Evolutionary conservation across 1,284 basidiomycete genomes (phyloP), one percentile per base, ranked within the genome.

Genomic region (Marasmius fiardii): DNA sequence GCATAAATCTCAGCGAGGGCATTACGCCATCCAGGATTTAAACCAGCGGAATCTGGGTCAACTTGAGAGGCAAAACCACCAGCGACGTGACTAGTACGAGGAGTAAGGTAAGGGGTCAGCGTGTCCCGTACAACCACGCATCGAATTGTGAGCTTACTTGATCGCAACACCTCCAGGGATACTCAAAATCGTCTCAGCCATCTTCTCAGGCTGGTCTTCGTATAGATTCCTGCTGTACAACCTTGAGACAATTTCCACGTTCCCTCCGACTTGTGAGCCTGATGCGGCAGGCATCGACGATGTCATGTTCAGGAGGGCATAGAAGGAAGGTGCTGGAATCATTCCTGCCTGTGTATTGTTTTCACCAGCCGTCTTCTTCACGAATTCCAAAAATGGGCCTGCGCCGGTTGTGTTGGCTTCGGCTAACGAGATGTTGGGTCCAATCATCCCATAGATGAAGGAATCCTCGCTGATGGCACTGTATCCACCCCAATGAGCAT

Each of bases 11-110:
- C 65, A 7, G 67, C 62, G 26, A 78, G 47, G 1, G 74, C 69
- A 12, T 67, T 64, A 4, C 77, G 65, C 75, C 76, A 78, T 3
- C 68, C 70, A 5, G 76, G 75, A 58, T 76, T 73, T 21, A 78
- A 54, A 8, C 74, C 75, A 6, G 67, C 68, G 3, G 72, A 71
- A 43, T 68, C 64, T 0, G 74, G 68, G 43, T 71, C 62, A 2
- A 67, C 61, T 18, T 66, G 60, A 12, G 67, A 65, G 7, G 75
- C 75, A 21, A 63, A 71, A 5, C 76, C 75, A 1, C 76, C 74
- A 12, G 66, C 69, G 11, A 76, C 60, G 12, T 68, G 62, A 44
- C 75, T 77, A 52, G n/a, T 23, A 24, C 7, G 16, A 34, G 20
- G 24, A 5, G 10, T n/a, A 8, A 12, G 3, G 20, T 23, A 18